Percentiles rank a stretch among this genome's conserved stretches.
These are phyloP conservation scores for Camelina sativa DNA, from an alignment of 345 rosid genomes.

Conservation along the genomic window DNA sequence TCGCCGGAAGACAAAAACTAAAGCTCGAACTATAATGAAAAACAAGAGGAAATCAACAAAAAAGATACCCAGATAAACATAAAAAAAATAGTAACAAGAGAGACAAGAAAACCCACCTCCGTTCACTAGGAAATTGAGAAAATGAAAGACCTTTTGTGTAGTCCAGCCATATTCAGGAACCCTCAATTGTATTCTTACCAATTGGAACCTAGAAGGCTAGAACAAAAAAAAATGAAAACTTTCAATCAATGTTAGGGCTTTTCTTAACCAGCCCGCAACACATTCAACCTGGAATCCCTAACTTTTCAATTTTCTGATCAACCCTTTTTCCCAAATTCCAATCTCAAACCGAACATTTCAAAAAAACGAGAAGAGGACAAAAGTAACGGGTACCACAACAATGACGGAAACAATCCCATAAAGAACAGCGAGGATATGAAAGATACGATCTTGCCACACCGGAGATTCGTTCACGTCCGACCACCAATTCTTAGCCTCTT, in stretches of 20 bases:
- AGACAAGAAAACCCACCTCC: slow-evolving; percentile 57
- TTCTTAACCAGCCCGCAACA: background rate
- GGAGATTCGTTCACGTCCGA: slow-evolving; percentile 56
- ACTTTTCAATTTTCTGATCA: background rate
- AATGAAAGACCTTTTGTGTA: slow-evolving; percentile 91
- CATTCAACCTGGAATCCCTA: background rate
- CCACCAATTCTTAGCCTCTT: slow-evolving; percentile 54
- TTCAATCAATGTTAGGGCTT: slow-evolving; percentile 1
- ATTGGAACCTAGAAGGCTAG: slow-evolving; percentile 64
- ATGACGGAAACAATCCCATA: slow-evolving; percentile 62
- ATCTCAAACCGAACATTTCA: slow-evolving; percentile 9
- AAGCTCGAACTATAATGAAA: slow-evolving; percentile 63
- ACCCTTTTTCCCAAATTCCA: slow-evolving; percentile 1
- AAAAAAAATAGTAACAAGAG: background rate
- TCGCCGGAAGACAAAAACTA: slow-evolving; percentile 70
- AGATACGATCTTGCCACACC: slow-evolving; percentile 62
- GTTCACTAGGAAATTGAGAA: slow-evolving; percentile 88
- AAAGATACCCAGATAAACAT: background rate
- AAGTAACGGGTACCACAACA: slow-evolving; percentile 54
- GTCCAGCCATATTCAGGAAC: slow-evolving; percentile 98
- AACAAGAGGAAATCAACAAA: slow-evolving; percentile 1
- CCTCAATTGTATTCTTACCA: slow-evolving; percentile 77
- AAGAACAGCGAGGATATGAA: slow-evolving; percentile 49
- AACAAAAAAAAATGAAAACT: background rate
- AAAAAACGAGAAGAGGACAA: background rate